Percentiles rank a stretch among this genome's conserved stretches.
phyloP scores from a whole-genome alignment of 805 yeast genomes.

The Candida succiphila region DNA sequence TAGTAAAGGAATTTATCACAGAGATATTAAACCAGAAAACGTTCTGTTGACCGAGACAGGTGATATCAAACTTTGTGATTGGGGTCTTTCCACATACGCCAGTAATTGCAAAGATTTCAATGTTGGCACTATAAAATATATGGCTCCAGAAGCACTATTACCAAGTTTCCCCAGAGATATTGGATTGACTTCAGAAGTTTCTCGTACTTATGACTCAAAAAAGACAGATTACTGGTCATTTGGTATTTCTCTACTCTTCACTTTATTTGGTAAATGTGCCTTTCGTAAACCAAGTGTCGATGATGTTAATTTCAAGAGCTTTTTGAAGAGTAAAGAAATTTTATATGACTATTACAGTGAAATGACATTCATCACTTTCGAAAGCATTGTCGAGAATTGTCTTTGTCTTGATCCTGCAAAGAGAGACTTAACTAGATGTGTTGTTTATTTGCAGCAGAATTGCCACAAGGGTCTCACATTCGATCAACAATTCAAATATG shows the following conservation, averaged over 20 bases:
- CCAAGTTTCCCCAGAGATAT: slow-evolving; percentile 3
- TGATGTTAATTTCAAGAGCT: slow-evolving; percentile 35
- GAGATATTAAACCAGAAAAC: slow-evolving; percentile 72
- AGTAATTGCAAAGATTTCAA: slow-evolving; percentile 22
- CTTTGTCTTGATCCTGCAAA: slow-evolving; percentile 28
- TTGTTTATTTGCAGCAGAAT: slow-evolving; percentile 19
- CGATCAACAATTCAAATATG: slow-evolving; percentile 32
- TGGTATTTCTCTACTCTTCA: slow-evolving; percentile 39
- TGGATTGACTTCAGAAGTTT: neutral
- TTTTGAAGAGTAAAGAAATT: slow-evolving; percentile 28
- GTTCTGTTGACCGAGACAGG: slow-evolving; percentile 42
- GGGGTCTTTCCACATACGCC: slow-evolving; percentile 53
- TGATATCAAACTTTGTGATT: slow-evolving; percentile 55
- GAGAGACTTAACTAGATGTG: slow-evolving; percentile 28
- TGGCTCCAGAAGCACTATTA: slow-evolving; percentile 41
- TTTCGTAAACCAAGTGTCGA: slow-evolving; percentile 28
- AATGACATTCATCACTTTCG: slow-evolving; percentile 32
- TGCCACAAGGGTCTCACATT: slow-evolving; percentile 32
- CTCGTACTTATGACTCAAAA: slow-evolving; percentile 16
- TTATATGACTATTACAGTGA: slow-evolving; percentile 40
- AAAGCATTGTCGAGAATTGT: slow-evolving; percentile 28
- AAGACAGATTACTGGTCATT: slow-evolving; percentile 47
- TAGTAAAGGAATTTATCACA: slow-evolving; percentile 48
- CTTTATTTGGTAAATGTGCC: slow-evolving; percentile 43
- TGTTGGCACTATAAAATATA: slow-evolving; percentile 51